Evolutionary conservation across 2,329 filamentous ascomycete genomes (phyloP), one percentile per base, ranked within the genome.

Genomic region (Cryphonectria parasitica): DNA sequence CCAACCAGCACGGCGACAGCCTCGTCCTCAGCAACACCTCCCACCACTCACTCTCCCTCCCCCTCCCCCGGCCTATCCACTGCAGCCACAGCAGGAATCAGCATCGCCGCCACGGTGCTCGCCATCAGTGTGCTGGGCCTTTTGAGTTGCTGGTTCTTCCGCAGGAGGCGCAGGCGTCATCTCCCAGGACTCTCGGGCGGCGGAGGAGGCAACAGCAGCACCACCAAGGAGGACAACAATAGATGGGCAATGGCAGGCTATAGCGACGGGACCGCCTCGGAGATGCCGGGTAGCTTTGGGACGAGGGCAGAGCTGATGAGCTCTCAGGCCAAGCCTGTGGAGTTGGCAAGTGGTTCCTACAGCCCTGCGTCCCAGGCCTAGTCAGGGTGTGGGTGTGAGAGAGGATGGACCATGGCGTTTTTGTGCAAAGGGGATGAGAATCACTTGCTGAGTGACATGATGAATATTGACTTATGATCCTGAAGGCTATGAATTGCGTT

Each of bases 51-150:
- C 22, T 28, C 61, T 19, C 8, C 34, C 28, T 61, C 61, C 34
- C 8, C 34, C 28, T 61, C 52, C 25, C 13, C 11, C 10, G 41
- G 56, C n/a, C n/a, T 69, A 10, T 69, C 68, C 2, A 56, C 39
- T 43, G 68, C 64, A 3, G 68, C 64, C 8, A 64, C 41, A 10
- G 68, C 56, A 31, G 68, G 68, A 25, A 69, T 69, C 49, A 11
- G 56, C 8, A 15, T 3, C 2, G 49, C 28, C 52, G 17, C n/a
- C 25, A 25, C 17, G 5, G 28, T 69, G 49, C 31, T 34, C 22
- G 15, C 61, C 45, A 1, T 60, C 22, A 22, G 45, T 49, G 45
- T 31, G 45, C 3, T 56, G 19, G 3, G n/a, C 36, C 11, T 67
- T 17, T 13, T 31, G 17, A 3, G 22, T n/a, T 34, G 61, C 39